A percentile compares a stretch with the other conserved stretches of the same genome.
phyloP scores from a whole-genome alignment of 495 filamentous ascomycete genomes.

The Letharia lupina region DNA sequence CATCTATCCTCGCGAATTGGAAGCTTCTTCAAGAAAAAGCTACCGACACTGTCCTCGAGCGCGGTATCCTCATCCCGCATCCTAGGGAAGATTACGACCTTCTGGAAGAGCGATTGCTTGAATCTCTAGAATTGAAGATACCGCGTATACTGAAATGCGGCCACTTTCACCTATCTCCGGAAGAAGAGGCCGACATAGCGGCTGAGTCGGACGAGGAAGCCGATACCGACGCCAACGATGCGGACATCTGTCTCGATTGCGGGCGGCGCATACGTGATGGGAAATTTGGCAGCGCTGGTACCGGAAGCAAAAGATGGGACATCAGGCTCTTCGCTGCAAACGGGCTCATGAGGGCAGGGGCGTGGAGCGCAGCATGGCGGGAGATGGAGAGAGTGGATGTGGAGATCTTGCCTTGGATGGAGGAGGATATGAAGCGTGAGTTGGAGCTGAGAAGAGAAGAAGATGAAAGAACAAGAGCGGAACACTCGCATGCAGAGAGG shows the following conservation, averaged over 20 bases:
- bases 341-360: constrained; percentile 81
- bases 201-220: constrained; percentile 27
- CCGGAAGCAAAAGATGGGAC: constrained; percentile 56
- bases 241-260: constrained; percentile 34
- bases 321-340: constrained; percentile 89
- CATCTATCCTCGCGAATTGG: constrained; percentile 60
- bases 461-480: constrained; percentile 31
- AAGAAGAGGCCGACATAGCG: constrained; percentile 34
- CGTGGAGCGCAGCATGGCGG: constrained; percentile 88
- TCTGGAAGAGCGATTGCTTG: constrained; percentile 84
- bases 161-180: constrained; percentile 46
- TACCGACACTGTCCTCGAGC: constrained; percentile 68
- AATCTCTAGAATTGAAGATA: constrained; percentile 69
- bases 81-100: constrained; percentile 85
- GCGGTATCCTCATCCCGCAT: constrained; percentile 81
- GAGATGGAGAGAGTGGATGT: constrained; percentile 98
- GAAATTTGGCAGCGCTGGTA: constrained; percentile 22
- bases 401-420: constrained; percentile 69
- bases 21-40: constrained; percentile 65
- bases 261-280: constrained; percentile 28
- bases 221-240: constrained; percentile 38
- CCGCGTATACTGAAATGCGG: constrained; percentile 72
- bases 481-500: constrained; percentile 35
- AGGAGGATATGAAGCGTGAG: constrained; percentile 42
- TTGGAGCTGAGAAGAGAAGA: constrained; percentile 40